These are phyloP conservation scores for Triticum timopheevii DNA, from an alignment of 176 grass and related monocot genomes.

Conservation along the genomic window DNA sequence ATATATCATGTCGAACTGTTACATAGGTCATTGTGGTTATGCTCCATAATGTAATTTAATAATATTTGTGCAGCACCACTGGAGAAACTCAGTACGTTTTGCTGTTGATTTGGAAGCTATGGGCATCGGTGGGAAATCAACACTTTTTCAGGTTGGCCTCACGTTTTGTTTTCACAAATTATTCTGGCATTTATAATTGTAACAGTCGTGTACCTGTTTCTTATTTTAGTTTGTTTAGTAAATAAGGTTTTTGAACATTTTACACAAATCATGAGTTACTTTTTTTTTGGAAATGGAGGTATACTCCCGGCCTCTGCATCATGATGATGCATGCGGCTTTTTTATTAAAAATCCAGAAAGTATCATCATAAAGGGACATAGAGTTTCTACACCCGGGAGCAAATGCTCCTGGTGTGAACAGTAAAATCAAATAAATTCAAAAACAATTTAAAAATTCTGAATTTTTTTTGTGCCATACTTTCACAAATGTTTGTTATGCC, in stretches of 20 bases:
- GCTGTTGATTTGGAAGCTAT: slow-evolving; percentile 95
- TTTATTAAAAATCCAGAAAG: no score
- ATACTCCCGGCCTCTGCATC: no score
- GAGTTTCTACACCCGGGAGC: no score
- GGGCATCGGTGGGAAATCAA: slow-evolving; percentile 87
- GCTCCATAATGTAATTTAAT: slow-evolving; percentile 15
- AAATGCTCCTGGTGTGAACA: no score
- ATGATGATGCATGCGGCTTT: no score
- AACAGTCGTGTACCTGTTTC: slow-evolving; percentile 2
- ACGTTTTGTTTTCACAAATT: slow-evolving; percentile 14
- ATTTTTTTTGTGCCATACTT: no score
- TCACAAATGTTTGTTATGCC: no score
- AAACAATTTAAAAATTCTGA: no score
- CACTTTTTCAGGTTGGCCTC: slow-evolving; percentile 67
- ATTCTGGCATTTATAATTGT: slow-evolving; percentile 13
- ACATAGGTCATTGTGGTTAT: background rate
- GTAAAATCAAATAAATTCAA: no score
- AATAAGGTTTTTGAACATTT: background rate
- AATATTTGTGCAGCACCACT: slow-evolving; percentile 66
- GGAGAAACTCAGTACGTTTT: slow-evolving; percentile 75
- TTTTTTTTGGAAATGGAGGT: no score
- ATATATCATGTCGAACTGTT: slow-evolving; percentile 8
- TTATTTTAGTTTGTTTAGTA: background rate
- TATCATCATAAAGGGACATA: no score
- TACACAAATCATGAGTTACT: background rate